Evolutionary conservation across 1,284 basidiomycete species (phyloP), one percentile per base, ranked within the genome.

Genomic region (Cryptococcus hybrid): DNA sequence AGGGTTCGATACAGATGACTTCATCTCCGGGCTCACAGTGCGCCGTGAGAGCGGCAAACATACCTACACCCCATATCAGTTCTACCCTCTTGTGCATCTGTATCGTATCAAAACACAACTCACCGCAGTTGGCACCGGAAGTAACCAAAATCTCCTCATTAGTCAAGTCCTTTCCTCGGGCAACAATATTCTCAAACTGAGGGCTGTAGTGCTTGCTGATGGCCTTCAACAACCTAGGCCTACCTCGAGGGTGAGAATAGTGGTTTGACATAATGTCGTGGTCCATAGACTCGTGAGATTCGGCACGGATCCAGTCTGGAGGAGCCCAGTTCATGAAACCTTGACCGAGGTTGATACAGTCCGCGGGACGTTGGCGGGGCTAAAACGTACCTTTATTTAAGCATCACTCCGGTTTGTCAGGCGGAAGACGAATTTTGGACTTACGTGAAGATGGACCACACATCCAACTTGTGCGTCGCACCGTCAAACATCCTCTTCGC

Each of bases 1-100:
- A 94, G 5, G 92, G 95, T 79, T 99, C 96, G 71, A 99, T 94
- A 83, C 97, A 87, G 76, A 99, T 94, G 60, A 99, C 96, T 78
- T 98, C 95, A 74, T 99, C 96, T 7, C 88, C 92, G 40, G 85
- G 82, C 62, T 95, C 86, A 49, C 93, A 78, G 80, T 94, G 95
- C 0, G 94, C 93, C 18, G 86, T 84, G 68, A 94, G 87, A 56
- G 92, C 88, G 52, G 92, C 86, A 75, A 93, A 97, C 80, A 92
- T 89, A 24, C 92, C 92, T 90, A 73, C 18, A 18, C 30, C 46
- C 13, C 5, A 47, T 40, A 13, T 56, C 51, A 59, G 50, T 35
- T n/a, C 18, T 3, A 30, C 30, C 3, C 5, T 1, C 9, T n/a
- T 5, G 2, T n/a, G 12, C 15, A 7, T 9, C 11, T 36, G 37